Base-by-base conservation (phyloP, 352 stramenopile species). In the Phytophthora vignae region DNA sequence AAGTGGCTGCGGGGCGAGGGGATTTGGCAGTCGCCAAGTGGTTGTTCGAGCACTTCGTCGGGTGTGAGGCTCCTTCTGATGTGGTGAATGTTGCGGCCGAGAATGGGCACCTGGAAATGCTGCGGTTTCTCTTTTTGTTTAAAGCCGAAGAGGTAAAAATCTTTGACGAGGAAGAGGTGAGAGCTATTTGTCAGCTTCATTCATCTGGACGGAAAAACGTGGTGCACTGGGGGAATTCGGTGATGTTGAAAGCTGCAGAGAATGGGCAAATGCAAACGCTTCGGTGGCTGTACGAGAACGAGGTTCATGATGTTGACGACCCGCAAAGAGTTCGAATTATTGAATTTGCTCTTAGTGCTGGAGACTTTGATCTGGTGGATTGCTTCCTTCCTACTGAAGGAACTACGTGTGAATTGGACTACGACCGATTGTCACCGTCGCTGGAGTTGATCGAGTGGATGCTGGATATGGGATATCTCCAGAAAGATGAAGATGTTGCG, bases 1-100 rank as follows among this genome's bases (percentile, higher is more conserved):
- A 54, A 19, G 31, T 44, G 3, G 33, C 50, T 60, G 60, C 50
- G 3, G 33, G 8, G 9, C 60, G 49, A 19, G 60, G 49, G 2
- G 50, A 67, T 60, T 31, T 67, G 33, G 49, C 1, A 5, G 17
- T 60, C 27, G 49, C 59, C 21, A 60, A 60, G 60, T 67, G 49
- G 36, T 12, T 67, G 4, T 67, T 60, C n/a, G 21, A 52, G 8
- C 48, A 60, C n/a, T 60, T 67, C 17, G 4, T 22, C 5, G 49
- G 10, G 0, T 67, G 48, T 33, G 36, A 60, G 25, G 49, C 22
- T 14, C 33, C 36, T 3, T 19, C 10, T 3, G 27, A 36, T 14
- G 60, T 53, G 14, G 48, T 53, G 21, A 22, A 59, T 1, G 21
- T 9, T 19, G 50, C 60, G 4, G 49, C 21, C 19, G 40, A 14